Base-by-base conservation (phyloP, 352 stramenopile species). In the Pythium sp. region DNA sequence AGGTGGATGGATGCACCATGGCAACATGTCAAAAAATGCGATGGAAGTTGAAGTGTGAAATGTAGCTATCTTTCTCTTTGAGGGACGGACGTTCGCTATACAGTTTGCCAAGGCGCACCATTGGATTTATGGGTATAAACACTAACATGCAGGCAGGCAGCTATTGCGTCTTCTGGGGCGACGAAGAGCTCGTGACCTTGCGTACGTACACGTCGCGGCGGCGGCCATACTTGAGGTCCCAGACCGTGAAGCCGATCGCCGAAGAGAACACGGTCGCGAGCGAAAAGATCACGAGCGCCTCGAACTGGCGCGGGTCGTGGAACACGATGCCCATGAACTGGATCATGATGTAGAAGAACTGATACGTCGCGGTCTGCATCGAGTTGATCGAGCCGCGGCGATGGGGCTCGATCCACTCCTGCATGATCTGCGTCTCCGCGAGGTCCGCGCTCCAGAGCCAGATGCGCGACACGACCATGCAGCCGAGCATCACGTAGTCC, bases 361-460 rank as follows among this genome's bases (percentile, higher is more conserved):
- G 81, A 62, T 75, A 87, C 60, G 78, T 77, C 32, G 82, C 82
- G 0, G 74, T 87, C 58, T 91, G 82, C 79, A 91, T 89, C 11
- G 79, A 70, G 70, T 88, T 88, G 77, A 89, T 87, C 24, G 74
- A 65, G 38, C 80, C 78, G 41, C 81, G 80, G 8, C 77, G 71
- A 58, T 78, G 70, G 15, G 77, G 72, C n/a, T 85, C 57, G 76
- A 68, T 51, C 53, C 53, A 36, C 53, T 58, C 15, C 53, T 36
- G 24, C 81, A 89, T 89, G 61, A 88, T 81, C 73, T 91, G 82
- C 28, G 79, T 88, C 70, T 89, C 80, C 7, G 78, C 81, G n/a
- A 91, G 60, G 60, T 89, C 81, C 8, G 68, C 72, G 32, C 63
- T 83, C 82, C 82, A 88, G 9, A 90, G 75, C 78, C 80, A 89